Evolutionary conservation across 2,329 filamentous ascomycete genomes (phyloP).

Genomic region (Colletotrichum tamarilloi): DNA sequence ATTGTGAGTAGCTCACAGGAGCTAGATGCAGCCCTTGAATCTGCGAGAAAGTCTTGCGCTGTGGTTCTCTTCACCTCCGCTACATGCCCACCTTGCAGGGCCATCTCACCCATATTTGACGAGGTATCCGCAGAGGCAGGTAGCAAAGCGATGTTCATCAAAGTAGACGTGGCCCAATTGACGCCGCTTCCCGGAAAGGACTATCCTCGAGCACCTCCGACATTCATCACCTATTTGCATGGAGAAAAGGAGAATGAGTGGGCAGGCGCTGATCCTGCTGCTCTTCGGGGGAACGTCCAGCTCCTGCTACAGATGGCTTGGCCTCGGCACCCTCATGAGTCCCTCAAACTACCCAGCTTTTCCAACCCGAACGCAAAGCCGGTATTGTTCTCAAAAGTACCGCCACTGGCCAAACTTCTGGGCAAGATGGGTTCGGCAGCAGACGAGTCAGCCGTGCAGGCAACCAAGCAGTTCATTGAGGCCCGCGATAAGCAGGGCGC

Average conservation of each 20-base stretch:
- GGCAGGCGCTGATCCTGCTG: constrained; percentile 78
- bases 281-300: constrained; percentile 77
- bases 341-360: constrained; percentile 77
- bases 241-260: constrained; percentile 83
- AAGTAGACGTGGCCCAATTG: constrained; percentile 80
- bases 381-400: constrained; percentile 80
- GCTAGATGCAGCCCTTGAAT: constrained; percentile 69
- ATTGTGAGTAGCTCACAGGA: constrained; percentile 69
- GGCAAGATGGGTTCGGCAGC: constrained; percentile 77
- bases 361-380: constrained; percentile 72
- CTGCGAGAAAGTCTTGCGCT: constrained; percentile 75
- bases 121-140: constrained; percentile 80
- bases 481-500: constrained; percentile 66
- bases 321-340: constrained; percentile 80
- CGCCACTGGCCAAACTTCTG: constrained; percentile 84
- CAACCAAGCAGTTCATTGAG: constrained; percentile 78
- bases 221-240: constrained; percentile 85
- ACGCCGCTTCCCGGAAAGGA: constrained; percentile 57
- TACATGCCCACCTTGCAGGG: constrained; percentile 86
- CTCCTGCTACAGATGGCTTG: constrained; percentile 80
- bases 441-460: constrained; percentile 69
- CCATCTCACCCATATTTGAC: constrained; percentile 84
- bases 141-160: constrained; percentile 77
- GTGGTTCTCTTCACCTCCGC: constrained; percentile 93
- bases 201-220: constrained; percentile 81